Percentiles rank a stretch among this genome's conserved stretches.
phyloP scores from a whole-genome alignment of 2,329 filamentous ascomycete genomes.

The Nothophoma quercina region DNA sequence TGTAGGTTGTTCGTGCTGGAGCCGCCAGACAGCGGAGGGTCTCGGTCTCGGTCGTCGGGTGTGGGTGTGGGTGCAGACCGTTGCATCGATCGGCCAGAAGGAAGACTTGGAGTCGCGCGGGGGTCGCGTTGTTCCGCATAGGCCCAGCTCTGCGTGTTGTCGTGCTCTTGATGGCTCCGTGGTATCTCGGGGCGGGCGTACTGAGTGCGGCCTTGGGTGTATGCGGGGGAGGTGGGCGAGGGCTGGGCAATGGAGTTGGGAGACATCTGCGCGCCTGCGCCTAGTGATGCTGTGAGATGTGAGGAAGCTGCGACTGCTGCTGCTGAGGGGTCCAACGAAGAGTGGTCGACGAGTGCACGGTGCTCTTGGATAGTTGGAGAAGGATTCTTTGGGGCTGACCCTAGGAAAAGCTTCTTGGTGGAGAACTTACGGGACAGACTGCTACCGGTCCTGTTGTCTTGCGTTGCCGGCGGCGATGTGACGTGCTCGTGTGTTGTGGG shows the following conservation, averaged over 20 bases:
- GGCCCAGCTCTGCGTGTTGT: constrained; percentile 38
- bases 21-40: constrained; percentile 48
- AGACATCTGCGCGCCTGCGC: constrained; percentile 50
- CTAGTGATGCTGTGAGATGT: constrained; percentile 60
- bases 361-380: constrained; percentile 59
- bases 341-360: constrained; percentile 51
- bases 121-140: constrained; percentile 42
- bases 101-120: constrained; percentile 42
- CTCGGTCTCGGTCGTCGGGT: constrained; percentile 41
- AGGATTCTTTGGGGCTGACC: constrained; percentile 58
- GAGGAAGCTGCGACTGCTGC: constrained; percentile 59
- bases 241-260: constrained; percentile 53
- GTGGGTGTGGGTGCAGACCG: constrained; percentile 38
- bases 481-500: constrained; percentile 52
- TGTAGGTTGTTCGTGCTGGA: constrained; percentile 37
- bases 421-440: constrained; percentile 61
- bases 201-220: constrained; percentile 45
- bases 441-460: constrained; percentile 51
- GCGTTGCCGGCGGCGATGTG: constrained; percentile 44
- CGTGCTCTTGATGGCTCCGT: constrained; percentile 42
- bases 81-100: constrained; percentile 41
- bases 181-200: constrained; percentile 42
- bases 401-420: constrained; percentile 61
- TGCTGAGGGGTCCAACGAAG: constrained; percentile 58
- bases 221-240: constrained; percentile 60